These are phyloP conservation scores for Dalbergia cultrata DNA, from an alignment of 306 rosid species.

Conservation along the genomic window DNA sequence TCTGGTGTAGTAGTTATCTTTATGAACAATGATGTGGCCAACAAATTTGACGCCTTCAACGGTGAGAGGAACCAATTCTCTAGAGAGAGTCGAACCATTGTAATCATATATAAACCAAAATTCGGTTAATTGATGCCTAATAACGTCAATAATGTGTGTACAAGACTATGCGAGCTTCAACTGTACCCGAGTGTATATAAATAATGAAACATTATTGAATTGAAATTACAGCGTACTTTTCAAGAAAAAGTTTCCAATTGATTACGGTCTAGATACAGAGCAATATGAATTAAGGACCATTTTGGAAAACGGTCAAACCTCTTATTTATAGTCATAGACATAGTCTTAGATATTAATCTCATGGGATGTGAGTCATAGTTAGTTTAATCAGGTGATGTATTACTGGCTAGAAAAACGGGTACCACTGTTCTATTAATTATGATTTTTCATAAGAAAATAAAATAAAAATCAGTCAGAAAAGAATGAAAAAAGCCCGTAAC, in stretches of 20 bases:
- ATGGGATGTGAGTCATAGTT: not conserved
- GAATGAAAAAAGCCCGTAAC: not conserved
- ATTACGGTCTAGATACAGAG: not conserved
- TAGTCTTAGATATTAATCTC: not conserved
- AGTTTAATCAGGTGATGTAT: not conserved
- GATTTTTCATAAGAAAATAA: not conserved
- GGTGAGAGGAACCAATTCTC: no score
- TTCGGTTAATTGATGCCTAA: no score
- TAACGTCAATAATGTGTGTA: no score
- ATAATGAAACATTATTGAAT: no score
- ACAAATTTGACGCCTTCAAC: no score
- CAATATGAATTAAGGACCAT: not conserved
- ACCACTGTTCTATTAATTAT: not conserved
- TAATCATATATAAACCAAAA: no score
- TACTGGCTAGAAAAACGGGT: not conserved
- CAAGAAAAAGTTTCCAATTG: not conserved
- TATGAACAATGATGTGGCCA: not conserved
- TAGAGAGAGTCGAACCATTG: no score
- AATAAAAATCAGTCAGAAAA: not conserved
- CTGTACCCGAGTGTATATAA: no score
- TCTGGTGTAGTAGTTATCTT: not conserved
- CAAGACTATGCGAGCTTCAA: no score
- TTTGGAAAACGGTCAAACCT: not conserved
- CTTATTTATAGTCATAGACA: not conserved
- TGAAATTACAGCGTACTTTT: no score